These are phyloP conservation scores for Calendula officinalis DNA, from an alignment of 129 eudicot species.

Conservation along the genomic window DNA sequence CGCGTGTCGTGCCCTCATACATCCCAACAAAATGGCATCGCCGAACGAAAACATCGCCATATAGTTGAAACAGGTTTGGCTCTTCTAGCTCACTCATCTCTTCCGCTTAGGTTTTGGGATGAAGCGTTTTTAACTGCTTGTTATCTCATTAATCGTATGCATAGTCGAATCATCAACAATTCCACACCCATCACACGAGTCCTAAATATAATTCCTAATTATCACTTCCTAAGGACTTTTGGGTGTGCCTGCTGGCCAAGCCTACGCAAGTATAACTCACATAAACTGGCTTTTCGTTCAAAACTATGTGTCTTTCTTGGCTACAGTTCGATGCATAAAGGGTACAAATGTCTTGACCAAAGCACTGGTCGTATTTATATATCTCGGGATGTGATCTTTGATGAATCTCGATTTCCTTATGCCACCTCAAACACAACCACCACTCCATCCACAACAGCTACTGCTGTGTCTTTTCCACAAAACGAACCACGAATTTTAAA, in stretches of 20 bases:
- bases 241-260: slow-evolving; percentile 8
- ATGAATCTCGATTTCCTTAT: too few relatives aligned
- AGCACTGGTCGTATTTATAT: too few relatives aligned
- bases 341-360: too few relatives aligned
- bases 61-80: slow-evolving; percentile 6
- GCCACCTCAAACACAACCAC: too few relatives aligned
- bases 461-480: not conserved
- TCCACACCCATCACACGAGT: slow-evolving; percentile 13
- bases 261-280: not conserved
- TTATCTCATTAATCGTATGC: slow-evolving; percentile 7
- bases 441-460: too few relatives aligned
- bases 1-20: slow-evolving; percentile 16
- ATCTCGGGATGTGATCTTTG: too few relatives aligned
- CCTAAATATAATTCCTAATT: not conserved
- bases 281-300: too few relatives aligned
- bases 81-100: not conserved
- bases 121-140: too few relatives aligned
- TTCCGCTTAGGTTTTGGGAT: not conserved
- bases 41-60: slow-evolving; percentile 11
- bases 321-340: too few relatives aligned
- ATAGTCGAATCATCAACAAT: not conserved
- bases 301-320: too few relatives aligned
- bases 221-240: slow-evolving; percentile 1
- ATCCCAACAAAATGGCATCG: not conserved
- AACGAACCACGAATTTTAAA: not conserved